These are phyloP conservation scores for Penicillium bovifimosum DNA, from an alignment of 495 filamentous ascomycete species.

Conservation along the genomic window DNA sequence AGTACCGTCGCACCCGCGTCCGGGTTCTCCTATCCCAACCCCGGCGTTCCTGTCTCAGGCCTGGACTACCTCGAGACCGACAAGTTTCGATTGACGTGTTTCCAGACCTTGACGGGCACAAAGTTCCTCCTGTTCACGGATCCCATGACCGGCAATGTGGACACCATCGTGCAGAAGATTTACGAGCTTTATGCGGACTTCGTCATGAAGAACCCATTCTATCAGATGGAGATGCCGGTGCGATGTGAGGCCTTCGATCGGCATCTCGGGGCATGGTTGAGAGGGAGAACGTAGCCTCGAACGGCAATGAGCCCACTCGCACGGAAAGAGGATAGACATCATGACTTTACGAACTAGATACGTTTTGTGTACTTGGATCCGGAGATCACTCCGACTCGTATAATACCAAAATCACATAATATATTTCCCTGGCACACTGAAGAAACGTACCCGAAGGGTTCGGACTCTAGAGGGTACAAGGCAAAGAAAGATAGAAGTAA, in stretches of 20 bases:
- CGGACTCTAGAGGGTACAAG: conserved; percentile 26
- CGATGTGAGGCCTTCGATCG: conserved; percentile 92
- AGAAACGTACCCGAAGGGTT: conserved; percentile 6
- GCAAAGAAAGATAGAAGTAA: conserved; percentile 18
- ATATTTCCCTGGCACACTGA: conserved; percentile 16
- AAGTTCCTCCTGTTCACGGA: conserved; percentile 97
- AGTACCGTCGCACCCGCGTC: conserved; percentile 23
- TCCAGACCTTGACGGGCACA: conserved; percentile 86
- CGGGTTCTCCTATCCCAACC: conserved; percentile 42
- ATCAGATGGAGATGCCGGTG: conserved; percentile 95
- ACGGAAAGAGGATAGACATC: conserved; percentile 11
- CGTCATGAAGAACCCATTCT: conserved; percentile 99
- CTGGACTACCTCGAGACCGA: conserved; percentile 88
- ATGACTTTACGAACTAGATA: conserved; percentile 29
- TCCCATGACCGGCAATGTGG: conserved; percentile 81
- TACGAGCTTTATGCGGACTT: conserved; percentile 96
- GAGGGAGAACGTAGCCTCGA: conserved; percentile 28
- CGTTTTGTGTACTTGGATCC: conserved; percentile 11
- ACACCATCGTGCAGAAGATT: conserved; percentile 70
- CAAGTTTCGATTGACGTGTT: conserved; percentile 89
- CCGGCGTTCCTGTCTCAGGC: conserved; percentile 50
- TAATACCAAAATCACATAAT: conserved; percentile 24
- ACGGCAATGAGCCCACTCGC: not conserved
- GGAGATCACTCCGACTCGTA: conserved; percentile 9
- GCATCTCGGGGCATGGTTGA: conserved; percentile 54